Conservation (phyloP, 177 flowering plant genomes). For the Telopea speciosissima region DNA sequence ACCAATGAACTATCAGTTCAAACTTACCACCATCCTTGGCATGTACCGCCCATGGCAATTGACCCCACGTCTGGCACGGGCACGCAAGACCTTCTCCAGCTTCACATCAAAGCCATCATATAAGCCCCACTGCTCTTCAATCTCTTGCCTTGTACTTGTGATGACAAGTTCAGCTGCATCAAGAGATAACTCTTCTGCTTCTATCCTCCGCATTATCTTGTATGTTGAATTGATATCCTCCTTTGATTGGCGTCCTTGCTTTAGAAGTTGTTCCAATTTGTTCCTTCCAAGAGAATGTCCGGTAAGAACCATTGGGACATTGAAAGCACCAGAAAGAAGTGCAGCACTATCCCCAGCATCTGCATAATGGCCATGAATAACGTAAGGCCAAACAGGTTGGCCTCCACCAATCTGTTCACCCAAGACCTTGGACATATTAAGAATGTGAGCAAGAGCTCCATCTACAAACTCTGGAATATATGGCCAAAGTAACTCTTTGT, state of each 20-base stretch:
- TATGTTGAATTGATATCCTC: constrained; percentile 92
- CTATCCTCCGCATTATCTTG: constrained; percentile 90
- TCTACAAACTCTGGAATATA: constrained; percentile 91
- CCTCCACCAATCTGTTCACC: constrained; percentile 86
- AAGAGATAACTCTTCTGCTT: constrained; percentile 89
- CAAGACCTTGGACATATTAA: constrained; percentile 83
- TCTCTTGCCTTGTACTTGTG: constrained; percentile 93
- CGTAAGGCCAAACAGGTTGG: constrained; percentile 91
- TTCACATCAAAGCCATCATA: constrained; percentile 98
- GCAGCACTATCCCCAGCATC: constrained; percentile 99
- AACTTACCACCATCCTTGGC: constrained; percentile 96
- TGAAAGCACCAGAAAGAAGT: constrained; percentile 90
- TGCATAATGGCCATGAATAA: constrained; percentile 95
- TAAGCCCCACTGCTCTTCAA: constrained; percentile 95
- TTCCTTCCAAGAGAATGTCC: constrained; percentile 97
- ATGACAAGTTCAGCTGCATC: constrained; percentile 99
- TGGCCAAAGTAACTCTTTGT: constrained; percentile 86
- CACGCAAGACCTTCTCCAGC: constrained; percentile 86
- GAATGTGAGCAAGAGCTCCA: constrained; percentile 89
- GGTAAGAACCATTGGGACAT: constrained; percentile 95
- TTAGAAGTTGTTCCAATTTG: constrained; percentile 93
- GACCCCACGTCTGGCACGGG: constrained; percentile 83
- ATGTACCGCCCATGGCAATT: constrained; percentile 88
- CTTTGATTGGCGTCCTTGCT: constrained; percentile 92
- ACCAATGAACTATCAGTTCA: background rate